phyloP scores from a whole-genome alignment of 2,329 filamentous ascomycete genomes.

The Pseudogymnoascus sp. region DNA sequence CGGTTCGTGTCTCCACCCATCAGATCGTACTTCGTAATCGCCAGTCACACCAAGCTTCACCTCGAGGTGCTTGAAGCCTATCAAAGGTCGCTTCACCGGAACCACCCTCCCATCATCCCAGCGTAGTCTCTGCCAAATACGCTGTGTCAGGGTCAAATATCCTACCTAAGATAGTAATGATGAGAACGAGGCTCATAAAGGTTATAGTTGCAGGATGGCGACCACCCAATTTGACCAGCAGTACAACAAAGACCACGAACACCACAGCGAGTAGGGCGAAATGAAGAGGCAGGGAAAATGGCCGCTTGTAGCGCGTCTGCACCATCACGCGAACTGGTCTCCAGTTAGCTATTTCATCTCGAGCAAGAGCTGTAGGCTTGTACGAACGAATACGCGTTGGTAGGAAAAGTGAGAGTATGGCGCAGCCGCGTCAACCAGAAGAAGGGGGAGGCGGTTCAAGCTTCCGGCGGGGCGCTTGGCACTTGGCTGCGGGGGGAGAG shows the following conservation, averaged over 20 bases:
- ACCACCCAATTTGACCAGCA: not conserved
- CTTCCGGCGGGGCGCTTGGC: not conserved
- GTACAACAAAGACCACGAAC: not conserved
- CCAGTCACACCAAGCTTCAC: not conserved
- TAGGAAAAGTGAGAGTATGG: not conserved
- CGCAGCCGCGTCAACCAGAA: not conserved
- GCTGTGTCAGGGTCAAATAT: not conserved
- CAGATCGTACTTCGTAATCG: not conserved
- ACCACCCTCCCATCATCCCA: not conserved
- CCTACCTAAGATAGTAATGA: not conserved
- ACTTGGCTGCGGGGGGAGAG: not conserved
- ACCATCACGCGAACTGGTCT: not conserved
- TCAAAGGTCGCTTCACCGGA: not conserved
- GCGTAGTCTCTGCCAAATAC: not conserved
- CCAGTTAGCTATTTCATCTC: not conserved
- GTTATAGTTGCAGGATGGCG: not conserved
- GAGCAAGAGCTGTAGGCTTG: not conserved
- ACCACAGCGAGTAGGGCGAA: not conserved
- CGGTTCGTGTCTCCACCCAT: not conserved
- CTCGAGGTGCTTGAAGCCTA: not conserved
- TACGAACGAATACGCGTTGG: not conserved
- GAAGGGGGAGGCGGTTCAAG: not conserved
- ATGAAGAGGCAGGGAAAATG: not conserved
- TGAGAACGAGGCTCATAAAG: not conserved
- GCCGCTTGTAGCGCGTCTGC: not conserved